phyloP scores from a whole-genome alignment of 1,284 basidiomycete species.

The Cryptococcus sp. region DNA sequence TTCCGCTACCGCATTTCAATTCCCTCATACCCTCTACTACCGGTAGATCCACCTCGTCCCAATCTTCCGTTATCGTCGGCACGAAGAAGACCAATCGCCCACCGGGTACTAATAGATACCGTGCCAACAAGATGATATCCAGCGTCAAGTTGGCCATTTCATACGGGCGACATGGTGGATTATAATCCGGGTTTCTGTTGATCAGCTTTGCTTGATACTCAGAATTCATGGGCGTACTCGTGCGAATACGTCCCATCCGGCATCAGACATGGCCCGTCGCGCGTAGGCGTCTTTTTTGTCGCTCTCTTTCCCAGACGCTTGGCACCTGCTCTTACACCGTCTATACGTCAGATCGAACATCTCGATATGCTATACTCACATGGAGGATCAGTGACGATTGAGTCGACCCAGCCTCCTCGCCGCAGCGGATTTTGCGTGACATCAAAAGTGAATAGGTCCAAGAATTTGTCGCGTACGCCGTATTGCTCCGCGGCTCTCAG shows the following conservation, averaged over 20 bases:
- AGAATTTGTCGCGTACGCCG: constrained; percentile 65
- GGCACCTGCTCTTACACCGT: constrained; percentile 93
- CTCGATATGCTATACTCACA: constrained; percentile 57
- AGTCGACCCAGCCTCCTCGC: constrained; percentile 83
- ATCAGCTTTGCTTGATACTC: background rate
- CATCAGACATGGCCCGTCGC: constrained; percentile 41
- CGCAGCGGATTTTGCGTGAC: constrained; percentile 85
- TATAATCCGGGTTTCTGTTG: constrained; percentile 62
- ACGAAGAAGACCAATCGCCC: constrained; percentile 94
- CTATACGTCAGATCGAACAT: constrained; percentile 47
- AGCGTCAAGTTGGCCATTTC: constrained; percentile 77
- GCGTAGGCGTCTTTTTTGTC: constrained; percentile 35
- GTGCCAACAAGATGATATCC: constrained; percentile 77
- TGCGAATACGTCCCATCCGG: constrained; percentile 45
- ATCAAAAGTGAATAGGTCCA: constrained; percentile 87
- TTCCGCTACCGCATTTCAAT: constrained; percentile 72
- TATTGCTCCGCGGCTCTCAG: constrained; percentile 80
- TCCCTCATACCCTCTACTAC: constrained; percentile 69
- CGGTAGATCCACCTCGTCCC: constrained; percentile 75
- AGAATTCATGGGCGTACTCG: constrained; percentile 20
- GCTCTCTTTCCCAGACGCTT: constrained; percentile 77
- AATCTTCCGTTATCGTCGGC: constrained; percentile 86
- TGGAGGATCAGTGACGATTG: constrained; percentile 89
- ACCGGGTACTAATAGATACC: constrained; percentile 76
- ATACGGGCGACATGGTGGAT: constrained; percentile 87